Evolutionary conservation across 768 basidiomycete species (phyloP).

Genomic region (Leccinum barrowsii): DNA sequence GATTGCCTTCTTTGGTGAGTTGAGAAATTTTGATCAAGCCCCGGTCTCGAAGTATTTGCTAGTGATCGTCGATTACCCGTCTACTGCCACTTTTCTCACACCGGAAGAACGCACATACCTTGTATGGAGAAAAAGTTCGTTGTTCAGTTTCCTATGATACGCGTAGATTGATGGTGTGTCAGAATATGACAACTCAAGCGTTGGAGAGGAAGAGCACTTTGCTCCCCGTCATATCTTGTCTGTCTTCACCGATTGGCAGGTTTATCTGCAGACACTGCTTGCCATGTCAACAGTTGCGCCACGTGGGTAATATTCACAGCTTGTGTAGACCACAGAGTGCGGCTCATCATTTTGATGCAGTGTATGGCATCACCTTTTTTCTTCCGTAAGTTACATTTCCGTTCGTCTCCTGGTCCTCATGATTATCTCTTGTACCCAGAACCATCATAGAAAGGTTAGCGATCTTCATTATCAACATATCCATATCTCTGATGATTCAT

Average conservation of each 20-base stretch:
- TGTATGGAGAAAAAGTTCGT: slow-evolving; percentile 19
- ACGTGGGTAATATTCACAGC: slow-evolving; percentile 37
- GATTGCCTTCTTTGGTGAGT: slow-evolving; percentile 48
- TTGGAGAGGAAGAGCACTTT: slow-evolving; percentile 50
- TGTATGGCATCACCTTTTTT: slow-evolving; percentile 70
- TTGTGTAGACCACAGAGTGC: background rate
- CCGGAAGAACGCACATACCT: slow-evolving; percentile 17
- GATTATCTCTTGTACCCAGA: slow-evolving; percentile 27
- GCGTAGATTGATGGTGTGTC: slow-evolving; percentile 47
- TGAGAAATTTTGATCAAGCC: too few species aligned
- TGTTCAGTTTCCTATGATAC: slow-evolving; percentile 26
- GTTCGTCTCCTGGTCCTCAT: background rate
- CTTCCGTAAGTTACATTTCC: slow-evolving; percentile 48
- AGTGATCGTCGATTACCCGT: slow-evolving; percentile 55
- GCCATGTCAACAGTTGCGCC: slow-evolving; percentile 53
- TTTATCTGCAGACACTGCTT: slow-evolving; percentile 20
- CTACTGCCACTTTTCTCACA: slow-evolving; percentile 16
- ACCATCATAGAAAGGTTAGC: slow-evolving; percentile 54
- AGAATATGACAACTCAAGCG: slow-evolving; percentile 33
- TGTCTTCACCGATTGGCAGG: slow-evolving; percentile 63
- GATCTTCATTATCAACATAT: background rate
- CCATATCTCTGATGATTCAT: background rate
- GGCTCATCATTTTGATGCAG: slow-evolving; percentile 30
- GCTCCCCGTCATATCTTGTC: slow-evolving; percentile 49
- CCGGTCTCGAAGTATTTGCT: background rate